Percentiles rank a stretch among this genome's conserved stretches.
Evolutionary conservation across 2,329 filamentous ascomycete species (phyloP).

Genomic region (Endothia cerciana): DNA sequence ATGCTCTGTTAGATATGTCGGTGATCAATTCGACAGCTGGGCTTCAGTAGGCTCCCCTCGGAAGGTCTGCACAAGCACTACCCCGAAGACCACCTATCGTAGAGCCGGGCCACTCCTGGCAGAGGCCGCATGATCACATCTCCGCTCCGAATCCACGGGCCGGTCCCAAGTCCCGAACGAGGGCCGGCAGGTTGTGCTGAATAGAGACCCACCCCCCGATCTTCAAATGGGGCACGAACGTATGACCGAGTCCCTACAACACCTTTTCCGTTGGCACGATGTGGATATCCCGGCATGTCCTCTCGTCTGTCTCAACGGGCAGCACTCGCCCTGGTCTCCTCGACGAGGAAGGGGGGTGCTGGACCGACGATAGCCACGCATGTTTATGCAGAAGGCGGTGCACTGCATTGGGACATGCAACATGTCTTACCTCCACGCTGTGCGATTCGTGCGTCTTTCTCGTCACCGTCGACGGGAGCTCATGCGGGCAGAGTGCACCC

Average conservation of each 20-base stretch:
- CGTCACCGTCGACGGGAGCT: not conserved
- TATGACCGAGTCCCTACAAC: not conserved
- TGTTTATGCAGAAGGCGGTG: not conserved
- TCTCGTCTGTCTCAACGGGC: not conserved
- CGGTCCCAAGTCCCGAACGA: not conserved
- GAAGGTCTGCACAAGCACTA: not conserved
- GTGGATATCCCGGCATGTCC: not conserved
- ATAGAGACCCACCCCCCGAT: not conserved
- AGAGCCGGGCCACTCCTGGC: not conserved
- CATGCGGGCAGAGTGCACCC: not conserved
- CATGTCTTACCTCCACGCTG: not conserved
- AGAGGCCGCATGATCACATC: not conserved
- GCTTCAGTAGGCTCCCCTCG: not conserved
- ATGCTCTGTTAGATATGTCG: not conserved
- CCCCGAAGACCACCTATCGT: not conserved
- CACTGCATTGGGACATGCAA: not conserved
- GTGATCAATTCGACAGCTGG: not conserved
- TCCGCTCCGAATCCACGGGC: not conserved
- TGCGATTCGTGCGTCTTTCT: slow-evolving; percentile 6
- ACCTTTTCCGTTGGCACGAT: not conserved
- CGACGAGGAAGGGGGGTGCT: not conserved
- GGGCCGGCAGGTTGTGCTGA: not conserved
- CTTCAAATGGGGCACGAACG: not conserved
- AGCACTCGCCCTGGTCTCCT: not conserved
- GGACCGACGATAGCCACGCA: not conserved